Conservation (phyloP, 345 rosid genomes). For the Schrenkiella parvula region DNA sequence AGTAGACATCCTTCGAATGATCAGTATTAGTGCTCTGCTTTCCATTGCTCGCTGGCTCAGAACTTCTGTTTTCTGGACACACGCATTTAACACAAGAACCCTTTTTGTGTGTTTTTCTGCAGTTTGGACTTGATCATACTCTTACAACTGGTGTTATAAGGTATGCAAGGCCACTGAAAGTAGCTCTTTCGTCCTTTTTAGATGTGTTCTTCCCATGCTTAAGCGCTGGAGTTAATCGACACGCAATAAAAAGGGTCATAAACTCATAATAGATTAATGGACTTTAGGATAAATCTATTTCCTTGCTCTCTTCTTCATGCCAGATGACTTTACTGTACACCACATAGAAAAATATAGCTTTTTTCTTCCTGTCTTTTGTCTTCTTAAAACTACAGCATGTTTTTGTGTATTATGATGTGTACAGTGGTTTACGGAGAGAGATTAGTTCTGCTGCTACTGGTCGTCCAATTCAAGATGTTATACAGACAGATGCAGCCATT, state of each 20-base stretch:
- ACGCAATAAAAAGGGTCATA: no score
- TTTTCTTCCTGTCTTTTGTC: not conserved
- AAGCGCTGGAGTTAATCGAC: not conserved
- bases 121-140: conserved; percentile 98
- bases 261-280: not conserved
- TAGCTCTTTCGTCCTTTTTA: not conserved
- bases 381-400: not conserved
- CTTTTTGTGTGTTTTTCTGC: conserved; percentile 23
- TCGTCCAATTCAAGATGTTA: conserved; percentile 98
- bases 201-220: not conserved
- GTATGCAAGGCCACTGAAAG: conserved; percentile 28
- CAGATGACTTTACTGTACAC: not conserved
- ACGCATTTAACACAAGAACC: not conserved
- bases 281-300: not conserved
- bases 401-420: conserved; percentile 22
- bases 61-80: not conserved
- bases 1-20: conserved; percentile 31
- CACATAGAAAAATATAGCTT: not conserved
- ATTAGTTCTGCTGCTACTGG: conserved; percentile 98
- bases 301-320: not conserved
- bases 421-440: conserved; percentile 89
- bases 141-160: conserved; percentile 97
- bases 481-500: conserved; percentile 97
- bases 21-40: not conserved
- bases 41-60: not conserved